Conservation (phyloP, 1,139 yeast species). For the Entelexis paramagnoliae region DNA sequence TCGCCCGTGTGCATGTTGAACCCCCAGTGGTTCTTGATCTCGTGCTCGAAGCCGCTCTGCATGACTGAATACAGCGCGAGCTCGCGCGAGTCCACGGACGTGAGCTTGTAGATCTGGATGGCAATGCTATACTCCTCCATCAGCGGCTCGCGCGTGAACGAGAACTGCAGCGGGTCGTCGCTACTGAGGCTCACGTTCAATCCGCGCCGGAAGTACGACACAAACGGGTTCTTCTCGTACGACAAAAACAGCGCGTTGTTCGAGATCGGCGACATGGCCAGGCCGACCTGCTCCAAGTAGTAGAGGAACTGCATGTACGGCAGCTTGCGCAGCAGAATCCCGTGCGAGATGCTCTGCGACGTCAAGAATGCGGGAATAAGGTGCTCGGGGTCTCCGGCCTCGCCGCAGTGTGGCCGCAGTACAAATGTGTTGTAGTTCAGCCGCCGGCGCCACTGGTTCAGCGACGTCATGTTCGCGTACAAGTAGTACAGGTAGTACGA, state of each 20-base stretch:
- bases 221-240: conserved; percentile 90
- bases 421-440: conserved; percentile 80
- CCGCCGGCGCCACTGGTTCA: conserved; percentile 69
- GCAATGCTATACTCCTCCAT: conserved; percentile 97
- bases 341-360: conserved; percentile 90
- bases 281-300: conserved; percentile 87
- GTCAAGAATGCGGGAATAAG: conserved; percentile 80
- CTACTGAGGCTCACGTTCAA: conserved; percentile 85
- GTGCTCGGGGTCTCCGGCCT: conserved; percentile 98
- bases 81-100: conserved; percentile 95
- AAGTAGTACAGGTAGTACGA: conserved; percentile 86
- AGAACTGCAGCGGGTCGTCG: conserved; percentile 89
- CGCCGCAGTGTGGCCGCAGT: conserved; percentile 95
- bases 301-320: conserved; percentile 91
- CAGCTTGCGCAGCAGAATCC: conserved; percentile 80
- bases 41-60: conserved; percentile 87
- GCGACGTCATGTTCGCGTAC: conserved; percentile 72
- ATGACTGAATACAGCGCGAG: conserved; percentile 69
- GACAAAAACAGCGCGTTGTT: conserved; percentile 93
- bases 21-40: conserved; percentile 90
- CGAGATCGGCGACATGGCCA: conserved; percentile 98
- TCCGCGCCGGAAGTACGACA: conserved; percentile 81
- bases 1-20: conserved; percentile 62
- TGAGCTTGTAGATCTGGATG: conserved; percentile 87
- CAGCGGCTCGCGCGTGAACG: conserved; percentile 94